Evolutionary conservation across 495 filamentous ascomycete genomes (phyloP), one percentile per base, ranked within the genome.

Genomic region (Hyaloscypha variabilis): DNA sequence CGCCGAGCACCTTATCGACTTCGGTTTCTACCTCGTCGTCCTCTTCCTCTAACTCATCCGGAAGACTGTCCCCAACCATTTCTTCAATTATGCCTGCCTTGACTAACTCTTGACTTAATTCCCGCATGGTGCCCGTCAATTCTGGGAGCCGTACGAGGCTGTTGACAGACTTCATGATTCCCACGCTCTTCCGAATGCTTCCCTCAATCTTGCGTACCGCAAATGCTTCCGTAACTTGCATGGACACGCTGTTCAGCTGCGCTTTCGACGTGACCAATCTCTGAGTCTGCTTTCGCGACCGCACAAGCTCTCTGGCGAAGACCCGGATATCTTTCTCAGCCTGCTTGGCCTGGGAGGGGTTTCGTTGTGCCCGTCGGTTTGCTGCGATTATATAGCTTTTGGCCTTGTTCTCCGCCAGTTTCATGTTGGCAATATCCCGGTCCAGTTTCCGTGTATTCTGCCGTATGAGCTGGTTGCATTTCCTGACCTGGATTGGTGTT

Each of bases 221-320:
- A 73, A 98, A 99, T 2, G 96, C 94, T 78, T 98, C 94, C 72
- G 91, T 92, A 67, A 99, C 96, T 77, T 98, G 96, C 96, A 97
- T 97, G 70, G 93, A 88, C 62, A 99, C 96, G 74, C 89, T 93
- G 77, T 91, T 88, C 21, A 99, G 85, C 78, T 97, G 95, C 6
- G 95, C 96, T 72, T 94, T 94, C 66, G 86, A 89, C 1, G 96
- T 98, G 36, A 85, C 79, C 23, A 99, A 81, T 23, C 95, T 88
- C 25, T 81, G 76, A 11, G 81, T 82, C 62, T 93, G 88, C 69
- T 89, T 90, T 56, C 95, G 91, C 66, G 90, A 86, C 34, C 91
- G 87, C 61, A 99, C 84, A 53, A 99, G 85, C 76, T 96, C 94
- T 67, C 89, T 83, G 23, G 96, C 95, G 74, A 96, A 96, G 49